Conservation (phyloP, 345 rosid species). For the Carallia brachiata region DNA sequence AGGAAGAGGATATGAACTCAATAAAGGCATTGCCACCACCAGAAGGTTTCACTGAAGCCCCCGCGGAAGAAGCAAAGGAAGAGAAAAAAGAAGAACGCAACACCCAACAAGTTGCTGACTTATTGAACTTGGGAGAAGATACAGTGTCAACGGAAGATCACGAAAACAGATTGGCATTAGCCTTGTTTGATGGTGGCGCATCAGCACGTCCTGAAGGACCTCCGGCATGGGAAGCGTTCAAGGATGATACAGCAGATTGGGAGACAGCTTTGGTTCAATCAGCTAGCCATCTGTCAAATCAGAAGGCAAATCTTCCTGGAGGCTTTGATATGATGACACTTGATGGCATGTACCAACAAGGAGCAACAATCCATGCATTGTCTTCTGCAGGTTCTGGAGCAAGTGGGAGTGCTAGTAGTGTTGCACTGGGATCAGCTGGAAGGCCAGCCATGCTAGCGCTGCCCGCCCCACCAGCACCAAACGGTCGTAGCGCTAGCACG, state of each 20-base stretch:
- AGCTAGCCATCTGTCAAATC: slow-evolving; percentile 44
- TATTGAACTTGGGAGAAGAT: slow-evolving; percentile 52
- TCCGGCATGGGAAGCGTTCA: slow-evolving; percentile 65
- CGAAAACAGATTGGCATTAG: slow-evolving; percentile 51
- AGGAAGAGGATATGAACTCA: slow-evolving; percentile 45
- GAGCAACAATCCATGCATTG: slow-evolving; percentile 32
- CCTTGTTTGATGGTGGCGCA: slow-evolving; percentile 56
- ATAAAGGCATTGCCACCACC: slow-evolving; percentile 66
- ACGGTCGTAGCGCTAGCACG: neutral
- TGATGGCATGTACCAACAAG: slow-evolving; percentile 62
- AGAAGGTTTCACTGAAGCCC: slow-evolving; percentile 32
- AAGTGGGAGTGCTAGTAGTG: slow-evolving; percentile 63
- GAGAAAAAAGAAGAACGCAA: slow-evolving; percentile 14
- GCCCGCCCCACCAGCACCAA: slow-evolving; percentile 42
- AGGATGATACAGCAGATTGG: slow-evolving; percentile 61
- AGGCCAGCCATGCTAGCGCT: slow-evolving; percentile 46
- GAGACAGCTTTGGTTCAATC: slow-evolving; percentile 73
- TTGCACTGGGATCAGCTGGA: slow-evolving; percentile 50
- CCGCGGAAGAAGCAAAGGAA: slow-evolving; percentile 20
- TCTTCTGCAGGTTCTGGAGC: slow-evolving; percentile 23
- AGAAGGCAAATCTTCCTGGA: slow-evolving; percentile 39
- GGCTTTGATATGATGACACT: slow-evolving; percentile 49
- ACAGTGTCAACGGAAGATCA: slow-evolving; percentile 35
- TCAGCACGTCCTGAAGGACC: slow-evolving; percentile 15
- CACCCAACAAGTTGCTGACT: slow-evolving; percentile 44